These are phyloP conservation scores for Epichloe festucae DNA, from an alignment of 2,329 filamentous ascomycete genomes.

Conservation along the genomic window DNA sequence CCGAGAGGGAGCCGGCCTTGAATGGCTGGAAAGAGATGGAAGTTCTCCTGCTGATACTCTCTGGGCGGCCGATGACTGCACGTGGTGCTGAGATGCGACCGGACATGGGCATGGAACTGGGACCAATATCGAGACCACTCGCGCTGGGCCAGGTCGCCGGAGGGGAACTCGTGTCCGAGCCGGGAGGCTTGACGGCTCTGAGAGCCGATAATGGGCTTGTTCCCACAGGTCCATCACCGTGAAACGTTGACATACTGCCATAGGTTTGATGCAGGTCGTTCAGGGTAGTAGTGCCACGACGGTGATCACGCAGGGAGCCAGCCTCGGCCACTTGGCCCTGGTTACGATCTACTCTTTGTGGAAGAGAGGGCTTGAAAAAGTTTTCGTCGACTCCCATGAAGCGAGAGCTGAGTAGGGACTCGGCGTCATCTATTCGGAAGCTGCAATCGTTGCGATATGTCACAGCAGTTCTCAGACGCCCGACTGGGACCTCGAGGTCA, in stretches of 20 bases:
- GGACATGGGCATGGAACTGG: constrained; percentile 41
- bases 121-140: constrained; percentile 27
- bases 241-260: constrained; percentile 79
- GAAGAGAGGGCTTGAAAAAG: constrained; percentile 69
- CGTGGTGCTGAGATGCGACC: constrained; percentile 19
- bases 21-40: constrained; percentile 92
- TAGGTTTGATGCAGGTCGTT: constrained; percentile 66
- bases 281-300: constrained; percentile 29
- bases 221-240: constrained; percentile 63
- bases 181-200: constrained; percentile 49
- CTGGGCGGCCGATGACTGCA: constrained; percentile 25
- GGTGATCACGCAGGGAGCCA: constrained; percentile 62
- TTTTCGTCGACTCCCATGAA: constrained; percentile 88
- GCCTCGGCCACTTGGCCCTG: constrained; percentile 36
- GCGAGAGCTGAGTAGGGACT: constrained; percentile 78
- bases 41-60: constrained; percentile 54
- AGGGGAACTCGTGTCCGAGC: constrained; percentile 50
- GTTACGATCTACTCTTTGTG: constrained; percentile 34
- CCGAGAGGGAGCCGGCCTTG: constrained; percentile 89
- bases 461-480: constrained; percentile 68
- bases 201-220: constrained; percentile 80
- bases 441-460: constrained; percentile 80
- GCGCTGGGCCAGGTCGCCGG: constrained; percentile 36
- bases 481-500: constrained; percentile 74
- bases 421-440: constrained; percentile 83